Conservation (phyloP, 2,329 filamentous ascomycete species). For the Pseudogymnoascus sp. region DNA sequence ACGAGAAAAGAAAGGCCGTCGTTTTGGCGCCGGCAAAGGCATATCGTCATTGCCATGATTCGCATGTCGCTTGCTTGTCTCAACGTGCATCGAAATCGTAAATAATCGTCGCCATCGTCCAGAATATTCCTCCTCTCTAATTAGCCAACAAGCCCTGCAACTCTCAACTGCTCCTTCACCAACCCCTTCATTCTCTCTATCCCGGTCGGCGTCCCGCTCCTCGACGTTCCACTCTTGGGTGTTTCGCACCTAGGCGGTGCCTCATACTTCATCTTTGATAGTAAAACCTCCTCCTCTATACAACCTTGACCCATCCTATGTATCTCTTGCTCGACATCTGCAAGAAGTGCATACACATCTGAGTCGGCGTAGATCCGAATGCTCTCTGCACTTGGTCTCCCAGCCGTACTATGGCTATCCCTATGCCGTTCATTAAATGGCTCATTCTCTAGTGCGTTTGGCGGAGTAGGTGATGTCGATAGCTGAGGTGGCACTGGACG, state of each 20-base stretch:
- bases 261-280: conserved; percentile 4
- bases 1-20: background rate
- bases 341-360: conserved; percentile 58
- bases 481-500: conserved; percentile 17
- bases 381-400: conserved; percentile 46
- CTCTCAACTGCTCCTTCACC: conserved; percentile 1
- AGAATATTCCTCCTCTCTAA: background rate
- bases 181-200: conserved; percentile 3
- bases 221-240: background rate
- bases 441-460: conserved; percentile 31
- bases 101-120: conserved; percentile 6
- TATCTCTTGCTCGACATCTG: conserved; percentile 58
- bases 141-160: background rate
- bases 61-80: background rate
- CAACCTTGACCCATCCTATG: conserved; percentile 30
- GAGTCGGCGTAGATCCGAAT: conserved; percentile 62
- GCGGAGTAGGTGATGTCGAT: conserved; percentile 43
- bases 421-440: background rate
- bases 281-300: background rate
- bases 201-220: background rate
- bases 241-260: background rate
- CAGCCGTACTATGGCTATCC: conserved; percentile 9
- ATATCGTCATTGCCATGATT: conserved; percentile 1
- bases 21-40: background rate
- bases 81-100: conserved; percentile 1